Evolutionary conservation across 2,329 filamentous ascomycete species (phyloP).

Genomic region (Niveomyces coronatus): DNA sequence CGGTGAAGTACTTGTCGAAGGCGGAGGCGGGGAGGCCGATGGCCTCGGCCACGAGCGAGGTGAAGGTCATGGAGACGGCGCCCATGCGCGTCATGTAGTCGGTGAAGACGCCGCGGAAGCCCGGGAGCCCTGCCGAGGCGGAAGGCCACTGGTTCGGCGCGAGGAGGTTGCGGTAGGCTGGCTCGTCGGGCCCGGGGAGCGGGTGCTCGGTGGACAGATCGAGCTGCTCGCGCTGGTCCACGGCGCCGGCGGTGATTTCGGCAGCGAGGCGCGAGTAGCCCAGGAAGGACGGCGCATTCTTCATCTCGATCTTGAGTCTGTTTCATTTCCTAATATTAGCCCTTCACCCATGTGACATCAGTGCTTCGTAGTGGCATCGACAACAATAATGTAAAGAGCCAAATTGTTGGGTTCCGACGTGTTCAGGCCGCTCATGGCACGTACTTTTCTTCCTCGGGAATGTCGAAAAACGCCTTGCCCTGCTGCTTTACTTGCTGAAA

Average conservation of each 20-base stretch:
- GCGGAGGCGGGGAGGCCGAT: constrained; percentile 59
- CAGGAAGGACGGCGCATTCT: constrained; percentile 61
- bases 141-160: constrained; percentile 77
- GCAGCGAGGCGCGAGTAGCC: constrained; percentile 57
- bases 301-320: constrained; percentile 60
- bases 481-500: constrained; percentile 55
- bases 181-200: constrained; percentile 49
- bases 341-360: too few relatives aligned
- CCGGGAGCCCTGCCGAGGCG: constrained; percentile 46
- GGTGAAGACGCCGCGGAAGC: constrained; percentile 58
- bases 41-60: constrained; percentile 73
- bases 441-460: constrained; percentile 66
- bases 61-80: constrained; percentile 61
- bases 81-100: constrained; percentile 73
- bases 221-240: constrained; percentile 78
- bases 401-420: too few relatives aligned
- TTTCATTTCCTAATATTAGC: too few relatives aligned
- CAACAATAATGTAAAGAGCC: too few relatives aligned
- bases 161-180: constrained; percentile 64
- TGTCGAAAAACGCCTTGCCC: constrained; percentile 65
- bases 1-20: constrained; percentile 71
- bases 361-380: too few relatives aligned
- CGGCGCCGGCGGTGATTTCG: constrained; percentile 61
- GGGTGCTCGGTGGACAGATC: constrained; percentile 75
- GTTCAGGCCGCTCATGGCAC: constrained; percentile 9